Conservation (phyloP, 108 stramenopile genomes). For the Mediolabrus comicus region DNA sequence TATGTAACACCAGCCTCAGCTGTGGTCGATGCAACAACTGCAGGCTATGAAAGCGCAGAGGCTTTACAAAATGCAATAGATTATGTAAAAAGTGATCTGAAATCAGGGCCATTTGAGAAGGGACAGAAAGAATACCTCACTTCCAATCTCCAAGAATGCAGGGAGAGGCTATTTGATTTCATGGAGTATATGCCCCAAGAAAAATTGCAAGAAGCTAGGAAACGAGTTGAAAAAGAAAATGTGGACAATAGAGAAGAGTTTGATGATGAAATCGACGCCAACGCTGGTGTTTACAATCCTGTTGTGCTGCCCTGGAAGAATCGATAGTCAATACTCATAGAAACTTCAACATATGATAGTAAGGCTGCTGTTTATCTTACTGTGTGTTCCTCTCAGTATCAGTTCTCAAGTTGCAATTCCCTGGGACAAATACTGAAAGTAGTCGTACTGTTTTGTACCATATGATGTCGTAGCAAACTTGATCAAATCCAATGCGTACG, state of each 20-base stretch:
- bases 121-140: constrained; percentile 56
- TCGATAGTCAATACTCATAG: background rate
- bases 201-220: constrained; percentile 52
- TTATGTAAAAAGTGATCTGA: constrained; percentile 50
- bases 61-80: constrained; percentile 69
- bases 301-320: constrained; percentile 70
- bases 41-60: constrained; percentile 64
- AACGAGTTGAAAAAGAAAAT: constrained; percentile 72
- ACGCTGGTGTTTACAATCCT: constrained; percentile 76
- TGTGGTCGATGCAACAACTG: constrained; percentile 52
- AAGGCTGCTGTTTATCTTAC: background rate
- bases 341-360: too few species aligned
- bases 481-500: constrained; percentile 86
- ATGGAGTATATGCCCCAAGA: constrained; percentile 53
- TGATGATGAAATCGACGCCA: constrained; percentile 57
- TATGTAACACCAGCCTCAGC: constrained; percentile 35
- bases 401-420: constrained; percentile 72
- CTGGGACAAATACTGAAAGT: constrained; percentile 91
- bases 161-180: constrained; percentile 61
- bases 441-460: constrained; percentile 93
- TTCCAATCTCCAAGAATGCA: constrained; percentile 35
- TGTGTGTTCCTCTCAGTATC: background rate
- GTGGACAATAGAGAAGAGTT: constrained; percentile 63
- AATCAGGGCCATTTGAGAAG: constrained; percentile 36
- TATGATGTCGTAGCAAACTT: constrained; percentile 79